phyloP scores from a whole-genome alignment of 192 early-diverging fungal genomes.

The Backusella tarrabulga region DNA sequence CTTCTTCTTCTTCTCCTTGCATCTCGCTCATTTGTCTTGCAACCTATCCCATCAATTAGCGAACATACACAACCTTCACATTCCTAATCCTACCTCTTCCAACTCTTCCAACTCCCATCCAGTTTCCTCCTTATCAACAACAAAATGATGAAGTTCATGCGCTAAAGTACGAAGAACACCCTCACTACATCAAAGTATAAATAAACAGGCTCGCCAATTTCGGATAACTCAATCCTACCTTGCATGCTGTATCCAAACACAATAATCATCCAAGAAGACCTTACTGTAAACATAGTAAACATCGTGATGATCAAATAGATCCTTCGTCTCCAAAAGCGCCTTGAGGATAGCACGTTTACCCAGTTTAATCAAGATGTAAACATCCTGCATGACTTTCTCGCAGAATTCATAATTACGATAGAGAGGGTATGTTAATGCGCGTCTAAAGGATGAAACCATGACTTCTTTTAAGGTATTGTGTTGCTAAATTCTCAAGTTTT shows the following conservation, averaged over 20 bases:
- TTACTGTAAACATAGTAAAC: slow-evolving; percentile 85
- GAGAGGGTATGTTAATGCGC: slow-evolving; percentile 85
- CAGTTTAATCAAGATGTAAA: slow-evolving; percentile 77
- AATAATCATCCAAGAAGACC: slow-evolving; percentile 93
- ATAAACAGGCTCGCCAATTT: neutral
- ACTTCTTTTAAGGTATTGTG: slow-evolving; percentile 63
- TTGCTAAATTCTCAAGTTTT: slow-evolving; percentile 29
- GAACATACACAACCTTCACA: neutral
- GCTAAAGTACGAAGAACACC: slow-evolving; percentile 73
- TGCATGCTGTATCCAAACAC: slow-evolving; percentile 88
- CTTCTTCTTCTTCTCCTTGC: neutral
- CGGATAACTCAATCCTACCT: slow-evolving; percentile 40
- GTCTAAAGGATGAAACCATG: slow-evolving; percentile 67
- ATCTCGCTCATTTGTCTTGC: slow-evolving; percentile 19
- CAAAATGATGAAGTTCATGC: slow-evolving; percentile 72
- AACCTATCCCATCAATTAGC: neutral
- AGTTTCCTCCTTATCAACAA: slow-evolving; percentile 63
- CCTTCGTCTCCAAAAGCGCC: slow-evolving; percentile 73
- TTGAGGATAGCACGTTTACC: slow-evolving; percentile 82
- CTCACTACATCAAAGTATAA: slow-evolving; percentile 48
- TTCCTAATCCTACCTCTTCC: slow-evolving; percentile 51
- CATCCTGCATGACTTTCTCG: slow-evolving; percentile 75
- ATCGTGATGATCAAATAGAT: slow-evolving; percentile 84
- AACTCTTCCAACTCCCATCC: slow-evolving; percentile 82
- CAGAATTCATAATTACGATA: slow-evolving; percentile 80